Conservation (phyloP, 2,329 filamentous ascomycete genomes). For the Fusarium sp. region DNA sequence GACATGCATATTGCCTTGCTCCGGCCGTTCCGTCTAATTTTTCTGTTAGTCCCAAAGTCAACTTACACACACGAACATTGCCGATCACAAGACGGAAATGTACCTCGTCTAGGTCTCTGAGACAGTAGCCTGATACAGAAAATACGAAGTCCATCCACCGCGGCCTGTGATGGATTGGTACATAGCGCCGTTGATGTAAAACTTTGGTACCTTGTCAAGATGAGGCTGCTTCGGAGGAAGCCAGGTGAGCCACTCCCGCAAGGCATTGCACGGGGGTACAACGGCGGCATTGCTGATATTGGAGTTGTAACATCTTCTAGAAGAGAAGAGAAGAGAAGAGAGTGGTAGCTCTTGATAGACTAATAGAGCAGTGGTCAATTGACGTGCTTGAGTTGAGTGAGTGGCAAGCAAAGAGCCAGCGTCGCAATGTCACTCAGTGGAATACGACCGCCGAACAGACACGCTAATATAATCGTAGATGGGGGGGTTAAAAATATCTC, state of each 20-base stretch:
- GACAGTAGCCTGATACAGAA: conserved; percentile 4
- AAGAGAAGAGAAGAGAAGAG: no score
- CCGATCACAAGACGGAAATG: conserved; percentile 3
- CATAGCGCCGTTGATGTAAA: neutral
- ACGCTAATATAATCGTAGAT: neutral
- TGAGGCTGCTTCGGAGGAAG: neutral
- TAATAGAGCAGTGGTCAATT: neutral
- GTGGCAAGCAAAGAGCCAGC: neutral
- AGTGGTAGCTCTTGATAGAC: no score
- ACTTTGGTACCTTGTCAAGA: neutral
- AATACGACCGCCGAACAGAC: no score
- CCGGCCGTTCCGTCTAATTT: neutral
- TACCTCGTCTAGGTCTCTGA: neutral
- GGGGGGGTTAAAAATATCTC: conserved; percentile 20
- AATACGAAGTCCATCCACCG: neutral
- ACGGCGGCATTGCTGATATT: neutral
- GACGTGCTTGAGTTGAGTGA: neutral
- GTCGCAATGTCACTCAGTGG: neutral
- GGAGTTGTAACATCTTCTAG: neutral
- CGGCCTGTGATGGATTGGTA: conserved; percentile 1
- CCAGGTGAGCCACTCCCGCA: conserved; percentile 12
- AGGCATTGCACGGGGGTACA: neutral
- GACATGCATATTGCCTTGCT: neutral
- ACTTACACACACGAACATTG: neutral
- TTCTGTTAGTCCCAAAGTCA: no score